These are phyloP conservation scores for Solanum chacoense DNA, from an alignment of 305 asterid species.

Conservation along the genomic window DNA sequence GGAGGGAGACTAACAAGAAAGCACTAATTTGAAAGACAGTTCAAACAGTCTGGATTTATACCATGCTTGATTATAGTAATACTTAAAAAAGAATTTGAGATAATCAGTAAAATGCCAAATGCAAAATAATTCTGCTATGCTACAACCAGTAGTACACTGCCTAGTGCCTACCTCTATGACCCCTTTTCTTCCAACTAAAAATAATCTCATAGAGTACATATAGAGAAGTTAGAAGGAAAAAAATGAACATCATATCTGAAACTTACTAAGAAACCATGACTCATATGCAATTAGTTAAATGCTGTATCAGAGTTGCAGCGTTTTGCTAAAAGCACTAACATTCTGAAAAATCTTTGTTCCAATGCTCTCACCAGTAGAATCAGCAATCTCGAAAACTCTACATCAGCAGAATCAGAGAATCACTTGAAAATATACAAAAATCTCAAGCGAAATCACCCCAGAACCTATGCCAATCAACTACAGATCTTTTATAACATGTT, in stretches of 20 bases:
- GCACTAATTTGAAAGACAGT: not conserved
- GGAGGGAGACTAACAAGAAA: not conserved
- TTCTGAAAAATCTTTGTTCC: not conserved
- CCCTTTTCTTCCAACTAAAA: not conserved
- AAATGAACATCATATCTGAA: not conserved
- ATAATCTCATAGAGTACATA: not conserved
- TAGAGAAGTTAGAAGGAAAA: not conserved
- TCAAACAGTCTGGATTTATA: not conserved
- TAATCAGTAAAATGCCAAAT: not conserved
- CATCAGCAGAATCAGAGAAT: not conserved
- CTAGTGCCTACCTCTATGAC: not conserved
- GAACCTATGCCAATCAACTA: not conserved
- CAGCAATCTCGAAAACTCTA: not conserved
- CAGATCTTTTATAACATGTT: not conserved
- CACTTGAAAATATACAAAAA: not conserved
- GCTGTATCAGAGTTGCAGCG: not conserved
- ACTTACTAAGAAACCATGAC: not conserved
- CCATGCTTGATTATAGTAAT: not conserved
- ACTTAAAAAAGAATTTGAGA: not conserved
- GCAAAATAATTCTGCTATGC: not conserved
- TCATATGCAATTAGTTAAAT: not conserved
- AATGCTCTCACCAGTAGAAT: not conserved
- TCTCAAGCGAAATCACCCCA: not conserved
- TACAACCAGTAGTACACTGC: not conserved
- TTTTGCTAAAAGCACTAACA: not conserved